phyloP scores from a whole-genome alignment of 108 stramenopile species.

The Nannochloropsis gaditana region DNA sequence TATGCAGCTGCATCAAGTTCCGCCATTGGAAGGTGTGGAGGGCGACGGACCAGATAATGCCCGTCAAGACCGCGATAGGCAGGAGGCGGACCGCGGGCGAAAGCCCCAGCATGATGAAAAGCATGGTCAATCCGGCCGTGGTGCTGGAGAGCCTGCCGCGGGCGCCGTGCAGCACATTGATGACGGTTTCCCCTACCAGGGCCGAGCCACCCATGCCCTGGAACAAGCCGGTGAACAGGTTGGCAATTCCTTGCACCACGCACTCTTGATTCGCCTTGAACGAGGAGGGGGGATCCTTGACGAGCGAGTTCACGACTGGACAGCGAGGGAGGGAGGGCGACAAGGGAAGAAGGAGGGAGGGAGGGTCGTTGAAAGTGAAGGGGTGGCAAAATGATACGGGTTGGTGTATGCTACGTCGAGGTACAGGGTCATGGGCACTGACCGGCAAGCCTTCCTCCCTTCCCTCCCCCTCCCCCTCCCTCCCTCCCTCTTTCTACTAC shows the following conservation, averaged over 20 bases:
- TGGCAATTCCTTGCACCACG: conserved; percentile 66
- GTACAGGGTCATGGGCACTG: no score
- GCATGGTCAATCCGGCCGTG: conserved; percentile 66
- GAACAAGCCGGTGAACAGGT: conserved; percentile 61
- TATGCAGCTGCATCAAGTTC: conserved; percentile 59
- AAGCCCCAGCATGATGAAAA: conserved; percentile 60
- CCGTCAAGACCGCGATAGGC: conserved; percentile 64
- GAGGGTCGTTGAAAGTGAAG: background rate
- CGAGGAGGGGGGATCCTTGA: background rate
- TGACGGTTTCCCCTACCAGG: conserved; percentile 69
- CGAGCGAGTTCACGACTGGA: background rate
- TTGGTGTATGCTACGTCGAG: no score
- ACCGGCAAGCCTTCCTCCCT: background rate
- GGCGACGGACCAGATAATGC: conserved; percentile 70
- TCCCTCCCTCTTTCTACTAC: background rate
- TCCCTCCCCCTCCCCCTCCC: background rate
- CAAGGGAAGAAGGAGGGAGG: background rate
- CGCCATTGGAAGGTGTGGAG: conserved; percentile 71
- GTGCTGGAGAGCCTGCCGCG: conserved; percentile 34
- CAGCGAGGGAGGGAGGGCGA: background rate
- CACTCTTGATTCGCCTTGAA: conserved; percentile 57
- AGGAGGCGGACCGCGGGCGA: conserved; percentile 65
- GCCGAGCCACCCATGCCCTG: conserved; percentile 77
- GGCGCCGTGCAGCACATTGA: conserved; percentile 70
- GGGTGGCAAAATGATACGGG: no score